phyloP scores from a whole-genome alignment of 1,139 yeast species.

The Hemisphaericaspora xylofermentans region DNA sequence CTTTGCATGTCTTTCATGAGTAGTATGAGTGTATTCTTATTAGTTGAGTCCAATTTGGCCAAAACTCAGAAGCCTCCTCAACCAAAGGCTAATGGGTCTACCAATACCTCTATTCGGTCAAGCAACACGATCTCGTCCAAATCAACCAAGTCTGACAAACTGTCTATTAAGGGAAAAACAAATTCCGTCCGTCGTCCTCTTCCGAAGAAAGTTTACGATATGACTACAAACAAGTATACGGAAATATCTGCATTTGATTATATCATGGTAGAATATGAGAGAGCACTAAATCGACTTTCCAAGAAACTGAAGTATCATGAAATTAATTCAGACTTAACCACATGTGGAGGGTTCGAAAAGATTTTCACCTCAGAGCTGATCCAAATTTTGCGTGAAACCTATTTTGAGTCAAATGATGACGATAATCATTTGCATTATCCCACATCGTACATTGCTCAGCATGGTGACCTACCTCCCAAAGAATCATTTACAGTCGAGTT shows the following conservation, averaged over 20 bases:
- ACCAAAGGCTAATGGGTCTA: background rate
- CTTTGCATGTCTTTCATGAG: background rate
- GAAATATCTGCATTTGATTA: conserved; percentile 15
- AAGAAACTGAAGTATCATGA: conserved; percentile 12
- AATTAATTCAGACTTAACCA: conserved; percentile 12
- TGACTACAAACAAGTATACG: conserved; percentile 15
- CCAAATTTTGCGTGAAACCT: conserved; percentile 22
- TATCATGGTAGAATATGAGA: conserved; percentile 17
- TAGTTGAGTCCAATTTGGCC: conserved; percentile 1
- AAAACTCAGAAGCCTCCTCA: background rate
- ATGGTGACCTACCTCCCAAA: background rate
- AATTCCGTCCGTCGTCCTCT: too few relatives aligned
- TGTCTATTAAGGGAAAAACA: background rate
- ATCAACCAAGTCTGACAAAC: background rate
- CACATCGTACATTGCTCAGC: conserved; percentile 9
- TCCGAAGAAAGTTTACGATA: conserved; percentile 18
- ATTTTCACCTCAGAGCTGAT: conserved; percentile 18
- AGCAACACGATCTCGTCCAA: too few relatives aligned
- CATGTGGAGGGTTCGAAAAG: conserved; percentile 7
- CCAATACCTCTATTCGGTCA: too few relatives aligned
- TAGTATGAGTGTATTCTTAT: conserved; percentile 5
- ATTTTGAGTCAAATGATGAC: conserved; percentile 19
- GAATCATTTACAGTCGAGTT: background rate
- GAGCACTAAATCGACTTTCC: conserved; percentile 7
- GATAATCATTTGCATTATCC: conserved; percentile 4